These are phyloP conservation scores for Chlorella variabilis DNA, from an alignment of 163 green algal species.

Conservation along the genomic window DNA sequence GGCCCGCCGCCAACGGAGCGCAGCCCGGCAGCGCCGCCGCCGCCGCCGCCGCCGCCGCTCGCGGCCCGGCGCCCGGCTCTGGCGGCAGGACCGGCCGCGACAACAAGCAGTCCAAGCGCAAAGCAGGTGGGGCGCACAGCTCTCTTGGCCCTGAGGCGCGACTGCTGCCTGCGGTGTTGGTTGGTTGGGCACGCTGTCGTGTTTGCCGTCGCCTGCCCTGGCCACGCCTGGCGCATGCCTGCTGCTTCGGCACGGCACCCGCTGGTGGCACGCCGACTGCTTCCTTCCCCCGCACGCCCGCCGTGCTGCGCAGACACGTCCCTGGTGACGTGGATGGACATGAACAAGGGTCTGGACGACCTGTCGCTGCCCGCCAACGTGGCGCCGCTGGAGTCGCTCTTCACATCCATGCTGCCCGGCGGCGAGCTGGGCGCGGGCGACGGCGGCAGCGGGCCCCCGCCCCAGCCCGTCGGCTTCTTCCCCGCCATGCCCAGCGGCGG, in stretches of 20 bases:
- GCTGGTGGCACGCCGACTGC: too few species aligned
- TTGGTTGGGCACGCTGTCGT: background rate
- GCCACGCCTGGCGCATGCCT: background rate
- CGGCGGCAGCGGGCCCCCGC: background rate
- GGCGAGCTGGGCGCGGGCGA: background rate
- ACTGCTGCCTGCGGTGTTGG: too few species aligned
- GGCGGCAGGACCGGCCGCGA: background rate
- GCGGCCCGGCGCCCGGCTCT: background rate
- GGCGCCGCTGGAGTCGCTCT: constrained; percentile 26
- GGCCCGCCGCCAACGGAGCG: background rate
- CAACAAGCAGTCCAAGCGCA: constrained; percentile 31
- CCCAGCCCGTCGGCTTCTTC: constrained; percentile 2
- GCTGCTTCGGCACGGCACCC: background rate
- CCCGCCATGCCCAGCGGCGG: background rate
- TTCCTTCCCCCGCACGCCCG: too few species aligned
- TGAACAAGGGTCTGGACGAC: constrained; percentile 48
- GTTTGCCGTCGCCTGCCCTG: background rate
- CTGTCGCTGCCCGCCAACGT: constrained; percentile 33
- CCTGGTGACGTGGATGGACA: constrained; percentile 52
- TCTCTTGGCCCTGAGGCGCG: too few species aligned
- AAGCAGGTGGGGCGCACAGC: constrained; percentile 25
- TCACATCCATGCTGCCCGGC: constrained; percentile 34
- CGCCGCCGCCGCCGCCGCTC: background rate
- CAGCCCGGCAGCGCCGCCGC: background rate
- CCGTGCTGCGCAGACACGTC: constrained; percentile 42